phyloP scores from a whole-genome alignment of 2,329 filamentous ascomycete species.

The Verticillium tricorpus region DNA sequence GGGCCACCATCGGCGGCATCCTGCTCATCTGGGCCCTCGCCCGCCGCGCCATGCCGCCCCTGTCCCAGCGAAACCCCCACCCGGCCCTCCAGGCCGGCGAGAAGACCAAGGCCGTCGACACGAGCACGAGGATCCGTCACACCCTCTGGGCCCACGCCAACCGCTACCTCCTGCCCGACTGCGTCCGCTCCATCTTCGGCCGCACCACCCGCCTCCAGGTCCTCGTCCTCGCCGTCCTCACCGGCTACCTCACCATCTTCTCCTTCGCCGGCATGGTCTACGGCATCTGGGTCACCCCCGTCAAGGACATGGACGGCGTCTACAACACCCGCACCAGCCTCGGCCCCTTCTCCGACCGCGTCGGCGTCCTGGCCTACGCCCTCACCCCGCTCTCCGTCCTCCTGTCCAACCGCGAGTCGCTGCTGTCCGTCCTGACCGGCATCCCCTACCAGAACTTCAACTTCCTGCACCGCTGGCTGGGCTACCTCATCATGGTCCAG shows the following conservation, averaged over 20 bases:
- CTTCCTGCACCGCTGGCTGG: constrained; percentile 73
- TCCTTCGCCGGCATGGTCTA: constrained; percentile 67
- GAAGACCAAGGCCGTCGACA: constrained; percentile 7
- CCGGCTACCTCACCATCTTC: constrained; percentile 62
- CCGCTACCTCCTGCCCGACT: constrained; percentile 57
- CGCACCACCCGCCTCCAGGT: constrained; percentile 66
- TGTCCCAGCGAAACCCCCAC: constrained; percentile 7
- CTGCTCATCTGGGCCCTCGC: constrained; percentile 37
- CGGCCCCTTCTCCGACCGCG: constrained; percentile 63
- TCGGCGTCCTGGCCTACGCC: constrained; percentile 69
- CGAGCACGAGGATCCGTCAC: constrained; percentile 22
- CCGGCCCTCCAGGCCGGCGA: constrained; percentile 11
- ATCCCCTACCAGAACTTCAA: constrained; percentile 74
- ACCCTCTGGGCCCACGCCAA: constrained; percentile 23
- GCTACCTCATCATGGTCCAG: constrained; percentile 68
- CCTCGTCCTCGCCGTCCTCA: constrained; percentile 51
- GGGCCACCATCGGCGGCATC: constrained; percentile 39
- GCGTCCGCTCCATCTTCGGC: constrained; percentile 55
- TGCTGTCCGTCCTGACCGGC: constrained; percentile 66
- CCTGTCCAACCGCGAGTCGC: constrained; percentile 63
- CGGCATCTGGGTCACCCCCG: constrained; percentile 64
- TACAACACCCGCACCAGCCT: constrained; percentile 63
- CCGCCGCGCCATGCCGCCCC: constrained; percentile 17
- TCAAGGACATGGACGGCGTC: constrained; percentile 48
- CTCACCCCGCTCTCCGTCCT: constrained; percentile 67